phyloP scores from a whole-genome alignment of 228 moss, liverwort and hornwort genomes.

The Sphagnum fallax region DNA sequence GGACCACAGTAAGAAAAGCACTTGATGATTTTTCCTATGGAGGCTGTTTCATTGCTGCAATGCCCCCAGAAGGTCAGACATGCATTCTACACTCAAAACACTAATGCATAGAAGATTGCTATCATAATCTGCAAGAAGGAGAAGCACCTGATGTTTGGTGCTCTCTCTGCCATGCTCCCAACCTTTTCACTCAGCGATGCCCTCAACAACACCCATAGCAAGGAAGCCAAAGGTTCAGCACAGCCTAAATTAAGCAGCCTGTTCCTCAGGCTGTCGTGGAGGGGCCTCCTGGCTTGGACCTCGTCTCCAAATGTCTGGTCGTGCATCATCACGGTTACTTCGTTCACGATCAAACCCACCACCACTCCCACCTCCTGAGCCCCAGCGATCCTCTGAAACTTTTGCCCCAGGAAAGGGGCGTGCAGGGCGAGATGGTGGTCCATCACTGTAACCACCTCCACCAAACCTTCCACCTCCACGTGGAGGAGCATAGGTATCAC shows the following conservation, averaged over 20 bases:
- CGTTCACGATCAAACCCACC: conserved; percentile 2
- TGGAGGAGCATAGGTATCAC: no score
- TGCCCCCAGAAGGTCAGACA: no score
- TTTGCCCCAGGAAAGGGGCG: conserved; percentile 9
- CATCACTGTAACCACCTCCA: conserved; percentile 5
- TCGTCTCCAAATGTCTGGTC: neutral
- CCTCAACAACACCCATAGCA: neutral
- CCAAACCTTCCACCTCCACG: conserved; percentile 15
- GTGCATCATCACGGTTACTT: neutral
- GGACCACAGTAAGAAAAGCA: no score
- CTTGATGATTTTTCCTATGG: no score
- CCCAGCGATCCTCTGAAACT: conserved; percentile 43
- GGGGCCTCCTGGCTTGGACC: neutral
- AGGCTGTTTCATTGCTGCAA: no score
- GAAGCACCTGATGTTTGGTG: neutral
- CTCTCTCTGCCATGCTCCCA: neutral
- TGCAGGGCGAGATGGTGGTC: neutral
- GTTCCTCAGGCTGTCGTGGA: neutral
- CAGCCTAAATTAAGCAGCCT: neutral
- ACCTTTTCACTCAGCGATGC: neutral
- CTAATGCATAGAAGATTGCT: no score
- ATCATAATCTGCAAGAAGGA: neutral
- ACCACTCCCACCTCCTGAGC: neutral
- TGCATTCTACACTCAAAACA: no score
- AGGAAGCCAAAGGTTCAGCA: neutral